Conservation (phyloP, 257 asterid species). For the Nicotiana undulata region DNA sequence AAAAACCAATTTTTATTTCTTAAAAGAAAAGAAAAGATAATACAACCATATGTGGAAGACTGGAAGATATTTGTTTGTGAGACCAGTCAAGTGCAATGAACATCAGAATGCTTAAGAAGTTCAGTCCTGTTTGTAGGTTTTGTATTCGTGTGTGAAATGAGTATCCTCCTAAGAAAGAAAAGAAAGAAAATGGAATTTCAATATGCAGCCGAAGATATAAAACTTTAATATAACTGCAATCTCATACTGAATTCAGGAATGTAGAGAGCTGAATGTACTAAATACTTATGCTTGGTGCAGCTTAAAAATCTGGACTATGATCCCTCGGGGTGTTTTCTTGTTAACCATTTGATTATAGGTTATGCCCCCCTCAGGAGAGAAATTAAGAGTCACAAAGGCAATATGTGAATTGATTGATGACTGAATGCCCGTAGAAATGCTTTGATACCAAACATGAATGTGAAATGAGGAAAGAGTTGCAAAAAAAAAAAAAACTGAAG, state of each 20-base stretch:
- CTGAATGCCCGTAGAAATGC: too few species aligned
- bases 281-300: background rate
- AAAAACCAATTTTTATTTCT: background rate
- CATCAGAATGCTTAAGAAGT: background rate
- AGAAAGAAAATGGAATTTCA: background rate
- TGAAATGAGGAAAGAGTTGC: background rate
- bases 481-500: background rate
- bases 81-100: background rate
- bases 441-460: too few species aligned
- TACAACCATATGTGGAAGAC: background rate
- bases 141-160: background rate
- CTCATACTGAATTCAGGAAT: background rate
- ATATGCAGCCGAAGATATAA: background rate
- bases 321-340: background rate
- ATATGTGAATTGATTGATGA: too few species aligned
- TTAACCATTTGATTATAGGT: too few species aligned
- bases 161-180: background rate
- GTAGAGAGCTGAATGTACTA: background rate
- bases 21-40: too few species aligned
- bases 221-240: background rate
- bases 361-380: background rate
- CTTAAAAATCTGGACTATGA: background rate
- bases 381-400: too few species aligned
- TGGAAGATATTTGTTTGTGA: background rate
- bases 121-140: background rate